Evolutionary conservation across 768 basidiomycete species (phyloP).

Genomic region (Collybia mongolica): DNA sequence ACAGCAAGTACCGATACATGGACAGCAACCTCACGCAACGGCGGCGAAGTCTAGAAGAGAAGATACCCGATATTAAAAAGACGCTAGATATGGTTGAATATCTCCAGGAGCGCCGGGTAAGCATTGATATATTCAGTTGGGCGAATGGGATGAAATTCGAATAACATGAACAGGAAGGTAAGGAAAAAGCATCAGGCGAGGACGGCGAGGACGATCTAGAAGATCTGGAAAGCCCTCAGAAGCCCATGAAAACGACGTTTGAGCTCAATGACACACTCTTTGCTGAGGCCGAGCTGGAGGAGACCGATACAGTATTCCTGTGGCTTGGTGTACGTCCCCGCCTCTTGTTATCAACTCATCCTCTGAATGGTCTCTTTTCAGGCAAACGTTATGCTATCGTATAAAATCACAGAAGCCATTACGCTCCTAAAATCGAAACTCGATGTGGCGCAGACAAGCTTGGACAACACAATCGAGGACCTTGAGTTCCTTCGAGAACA

Average conservation of each 20-base stretch:
- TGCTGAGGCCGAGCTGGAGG: conserved; percentile 85
- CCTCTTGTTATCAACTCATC: neutral
- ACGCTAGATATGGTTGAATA: conserved; percentile 89
- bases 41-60: conserved; percentile 78
- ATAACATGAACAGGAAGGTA: conserved; percentile 51
- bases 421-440: conserved; percentile 76
- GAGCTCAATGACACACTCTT: conserved; percentile 96
- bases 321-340: conserved; percentile 85
- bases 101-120: conserved; percentile 68
- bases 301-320: conserved; percentile 86
- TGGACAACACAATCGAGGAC: conserved; percentile 78
- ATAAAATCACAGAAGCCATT: conserved; percentile 79
- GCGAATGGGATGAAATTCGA: neutral
- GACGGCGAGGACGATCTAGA: conserved; percentile 49
- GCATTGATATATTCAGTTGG: conserved; percentile 19
- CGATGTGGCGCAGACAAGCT: conserved; percentile 58
- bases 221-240: conserved; percentile 44
- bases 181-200: conserved; percentile 41
- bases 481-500: conserved; percentile 93
- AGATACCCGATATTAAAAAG: conserved; percentile 95
- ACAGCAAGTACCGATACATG: conserved; percentile 99
- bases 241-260: conserved; percentile 79
- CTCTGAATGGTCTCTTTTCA: conserved; percentile 24
- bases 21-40: conserved; percentile 82
- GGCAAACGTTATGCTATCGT: conserved; percentile 98